Evolutionary conservation across 768 basidiomycete species (phyloP), one percentile per base, ranked within the genome.

Genomic region (Hemileccinum rubropunctum): DNA sequence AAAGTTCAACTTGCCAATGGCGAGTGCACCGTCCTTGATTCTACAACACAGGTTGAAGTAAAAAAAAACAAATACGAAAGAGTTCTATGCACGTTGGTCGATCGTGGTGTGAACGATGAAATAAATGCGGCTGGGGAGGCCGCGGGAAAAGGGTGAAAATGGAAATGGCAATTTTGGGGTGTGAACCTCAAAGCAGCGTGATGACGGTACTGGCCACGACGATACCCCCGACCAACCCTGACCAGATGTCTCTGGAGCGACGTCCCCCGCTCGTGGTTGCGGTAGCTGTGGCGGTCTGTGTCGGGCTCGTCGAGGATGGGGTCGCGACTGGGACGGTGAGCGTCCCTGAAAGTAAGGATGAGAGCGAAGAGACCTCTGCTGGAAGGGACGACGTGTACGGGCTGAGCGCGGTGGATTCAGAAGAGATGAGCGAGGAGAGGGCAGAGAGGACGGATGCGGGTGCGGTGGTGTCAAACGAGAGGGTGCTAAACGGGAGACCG

Each of bases 361-460:
- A 30, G 28, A 30, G 3, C 9, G 34, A n/a, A n/a, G n/a, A n/a
- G n/a, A n/a, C n/a, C n/a, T n/a, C 10, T 34, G 34, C 14, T 14
- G 15, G 15, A 15, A 34, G 2, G 15, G 34, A n/a, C 14, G 37
- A 38, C 3, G 37, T 38, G 14, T n/a, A 42, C 6, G 66, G 57
- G 15, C 13, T 38, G 36, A 64, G 1, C 6, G 46, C 46, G 26
- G 49, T 60, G 17, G 65, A 64, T 18, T 62, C 53, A 21, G 66
- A 61, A 30, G 66, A 64, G 38, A 63, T 53, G 50, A 66, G 52
- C 1, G 61, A 66, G 32, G 65, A 63, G 34, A 57, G 48, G 7
- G 50, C 56, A 10, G 64, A 54, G 33, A 62, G 18, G 23, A 51
- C 0, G 28, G 65, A 66, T 4, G 56, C 28, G 0, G 36, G 9